phyloP scores from a whole-genome alignment of 257 asterid genomes.

The Penstemon davidsonii region DNA sequence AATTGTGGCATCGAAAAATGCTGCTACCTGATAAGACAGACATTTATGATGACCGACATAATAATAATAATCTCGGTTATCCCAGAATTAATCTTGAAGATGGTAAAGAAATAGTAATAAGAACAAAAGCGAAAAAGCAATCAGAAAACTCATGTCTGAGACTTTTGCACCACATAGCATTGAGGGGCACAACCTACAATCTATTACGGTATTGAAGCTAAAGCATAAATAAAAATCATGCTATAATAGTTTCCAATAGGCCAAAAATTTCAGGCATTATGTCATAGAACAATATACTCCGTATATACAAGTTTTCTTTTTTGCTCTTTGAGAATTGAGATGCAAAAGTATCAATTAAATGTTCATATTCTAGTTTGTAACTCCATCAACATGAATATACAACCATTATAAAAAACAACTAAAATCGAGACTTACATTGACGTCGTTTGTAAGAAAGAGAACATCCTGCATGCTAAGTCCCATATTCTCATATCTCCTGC shows the following conservation, averaged over 20 bases:
- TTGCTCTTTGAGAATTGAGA: no score
- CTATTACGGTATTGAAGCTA: not conserved
- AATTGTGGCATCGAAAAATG: conserved; percentile 76
- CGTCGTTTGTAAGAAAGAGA: conserved; percentile 82
- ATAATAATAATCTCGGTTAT: not conserved
- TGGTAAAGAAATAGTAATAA: not conserved
- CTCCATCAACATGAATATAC: no score
- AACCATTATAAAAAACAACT: no score
- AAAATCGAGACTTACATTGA: conserved; percentile 49
- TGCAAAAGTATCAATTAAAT: no score
- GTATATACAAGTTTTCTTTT: no score
- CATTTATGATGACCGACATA: conserved; percentile 17
- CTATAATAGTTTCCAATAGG: no score
- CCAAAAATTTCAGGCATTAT: no score
- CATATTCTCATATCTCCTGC: conserved; percentile 77
- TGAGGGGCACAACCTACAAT: not conserved
- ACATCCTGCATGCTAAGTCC: conserved; percentile 98
- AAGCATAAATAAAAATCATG: conserved; percentile 10
- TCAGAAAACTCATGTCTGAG: not conserved
- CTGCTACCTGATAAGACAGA: conserved; percentile 61
- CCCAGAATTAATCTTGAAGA: not conserved
- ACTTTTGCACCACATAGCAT: not conserved
- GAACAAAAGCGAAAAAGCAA: not conserved
- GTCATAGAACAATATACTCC: no score
- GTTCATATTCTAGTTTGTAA: no score